A percentile compares a stretch with the other conserved stretches of the same genome.
These are phyloP conservation scores for Arxiozyma telluris DNA, from an alignment of 1,139 yeast species.

Conservation along the genomic window DNA sequence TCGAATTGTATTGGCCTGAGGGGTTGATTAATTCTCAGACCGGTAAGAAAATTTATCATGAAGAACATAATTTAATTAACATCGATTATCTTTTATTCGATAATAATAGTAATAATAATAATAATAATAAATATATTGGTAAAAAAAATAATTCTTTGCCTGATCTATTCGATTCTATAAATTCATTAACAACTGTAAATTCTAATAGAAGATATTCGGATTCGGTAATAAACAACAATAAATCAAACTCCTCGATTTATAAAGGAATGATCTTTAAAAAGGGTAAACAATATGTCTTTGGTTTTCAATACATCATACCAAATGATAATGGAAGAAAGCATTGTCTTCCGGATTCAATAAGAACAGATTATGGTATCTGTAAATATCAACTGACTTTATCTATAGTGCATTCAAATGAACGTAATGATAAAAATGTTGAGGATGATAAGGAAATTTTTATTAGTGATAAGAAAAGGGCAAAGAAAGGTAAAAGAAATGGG, in stretches of 20 bases:
- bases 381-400: constrained; percentile 39
- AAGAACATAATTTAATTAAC: background rate
- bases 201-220: constrained; percentile 7
- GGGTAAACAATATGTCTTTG: constrained; percentile 75
- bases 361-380: constrained; percentile 73
- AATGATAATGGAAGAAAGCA: constrained; percentile 36
- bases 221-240: constrained; percentile 25
- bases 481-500: too few relatives aligned
- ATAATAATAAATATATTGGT: constrained; percentile 3
- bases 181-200: too few relatives aligned
- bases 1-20: constrained; percentile 2
- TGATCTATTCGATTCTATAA: background rate
- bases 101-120: background rate
- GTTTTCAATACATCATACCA: constrained; percentile 81
- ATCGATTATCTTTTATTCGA: background rate
- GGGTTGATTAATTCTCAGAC: background rate
- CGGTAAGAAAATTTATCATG: background rate
- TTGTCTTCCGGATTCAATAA: constrained; percentile 60
- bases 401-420: background rate
- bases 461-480: too few relatives aligned
- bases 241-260: too few relatives aligned
- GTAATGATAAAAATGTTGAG: background rate
- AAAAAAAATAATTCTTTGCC: constrained; percentile 1
- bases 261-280: constrained; percentile 37
- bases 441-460: too few relatives aligned